Conservation (phyloP, 148 eudicot genomes). For the Tetragonia tetragonoides region DNA sequence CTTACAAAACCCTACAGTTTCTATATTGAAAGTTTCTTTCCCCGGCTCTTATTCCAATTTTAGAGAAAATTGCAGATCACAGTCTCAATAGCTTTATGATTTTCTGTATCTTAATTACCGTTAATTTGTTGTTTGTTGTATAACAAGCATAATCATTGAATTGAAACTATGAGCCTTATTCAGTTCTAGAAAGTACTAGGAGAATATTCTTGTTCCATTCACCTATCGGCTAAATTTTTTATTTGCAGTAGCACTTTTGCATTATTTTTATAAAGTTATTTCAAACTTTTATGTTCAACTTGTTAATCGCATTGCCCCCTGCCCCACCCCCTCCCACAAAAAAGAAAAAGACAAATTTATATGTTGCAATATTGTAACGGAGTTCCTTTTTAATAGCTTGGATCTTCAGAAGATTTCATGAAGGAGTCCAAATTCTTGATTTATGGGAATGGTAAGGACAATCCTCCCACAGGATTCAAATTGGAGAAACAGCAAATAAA, state of each 20-base stretch:
- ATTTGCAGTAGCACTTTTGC: no score
- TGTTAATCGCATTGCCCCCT: no score
- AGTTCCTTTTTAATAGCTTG: constrained; percentile 67
- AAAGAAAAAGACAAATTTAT: neutral
- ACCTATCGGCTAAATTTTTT: neutral
- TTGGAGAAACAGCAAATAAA: constrained; percentile 80
- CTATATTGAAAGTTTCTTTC: neutral
- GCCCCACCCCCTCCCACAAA: no score
- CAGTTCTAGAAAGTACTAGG: neutral
- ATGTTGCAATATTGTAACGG: neutral
- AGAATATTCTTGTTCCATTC: neutral
- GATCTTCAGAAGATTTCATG: constrained; percentile 81
- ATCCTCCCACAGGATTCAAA: constrained; percentile 88
- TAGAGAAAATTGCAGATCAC: neutral
- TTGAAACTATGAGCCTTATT: neutral
- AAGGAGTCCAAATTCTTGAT: constrained; percentile 78
- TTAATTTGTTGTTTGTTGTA: no score
- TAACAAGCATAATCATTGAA: no score
- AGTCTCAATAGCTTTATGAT: neutral
- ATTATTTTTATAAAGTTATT: no score
- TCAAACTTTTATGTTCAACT: no score
- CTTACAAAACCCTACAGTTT: neutral
- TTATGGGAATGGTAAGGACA: constrained; percentile 77
- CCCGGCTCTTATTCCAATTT: neutral
- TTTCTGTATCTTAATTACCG: neutral